A percentile compares a stretch with the other conserved stretches of the same genome.
Evolutionary conservation across 1,139 yeast genomes (phyloP).

Genomic region (Candida pseudoviswanathii): DNA sequence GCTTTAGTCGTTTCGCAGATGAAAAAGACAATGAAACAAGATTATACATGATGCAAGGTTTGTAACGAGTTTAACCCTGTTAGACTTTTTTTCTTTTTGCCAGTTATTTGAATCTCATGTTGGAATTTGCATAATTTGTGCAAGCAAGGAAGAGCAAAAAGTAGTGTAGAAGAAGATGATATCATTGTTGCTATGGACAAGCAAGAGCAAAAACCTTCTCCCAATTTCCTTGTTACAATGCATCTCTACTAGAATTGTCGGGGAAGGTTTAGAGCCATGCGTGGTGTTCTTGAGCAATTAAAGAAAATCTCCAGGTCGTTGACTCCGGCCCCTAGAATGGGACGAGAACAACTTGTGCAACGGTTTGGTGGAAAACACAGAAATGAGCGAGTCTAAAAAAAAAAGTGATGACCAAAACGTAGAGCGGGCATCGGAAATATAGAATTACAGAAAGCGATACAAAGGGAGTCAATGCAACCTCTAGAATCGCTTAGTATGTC

Average conservation of each 20-base stretch:
- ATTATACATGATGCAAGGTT: conserved; percentile 1
- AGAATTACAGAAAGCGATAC: neutral
- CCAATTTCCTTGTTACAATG: neutral
- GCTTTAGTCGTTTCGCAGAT: neutral
- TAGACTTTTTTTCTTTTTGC: neutral
- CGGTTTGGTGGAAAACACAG: neutral
- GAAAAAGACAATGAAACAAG: neutral
- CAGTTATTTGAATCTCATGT: neutral
- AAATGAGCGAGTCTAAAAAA: neutral
- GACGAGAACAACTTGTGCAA: neutral
- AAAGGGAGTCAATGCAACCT: neutral
- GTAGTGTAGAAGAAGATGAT: neutral
- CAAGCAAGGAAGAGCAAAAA: neutral
- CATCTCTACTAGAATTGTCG: neutral
- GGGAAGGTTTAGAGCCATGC: too few species aligned
- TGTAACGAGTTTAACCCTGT: neutral
- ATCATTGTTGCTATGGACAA: neutral
- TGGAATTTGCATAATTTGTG: neutral
- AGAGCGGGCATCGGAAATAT: neutral
- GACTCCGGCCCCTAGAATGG: too few species aligned
- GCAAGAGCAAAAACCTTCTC: neutral
- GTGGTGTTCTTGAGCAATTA: too few species aligned
- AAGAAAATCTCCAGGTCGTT: too few species aligned
- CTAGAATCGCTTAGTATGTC: neutral
- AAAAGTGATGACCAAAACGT: neutral